Conservation (phyloP, 441 rosid species). For the Flueggea neowawraea region DNA sequence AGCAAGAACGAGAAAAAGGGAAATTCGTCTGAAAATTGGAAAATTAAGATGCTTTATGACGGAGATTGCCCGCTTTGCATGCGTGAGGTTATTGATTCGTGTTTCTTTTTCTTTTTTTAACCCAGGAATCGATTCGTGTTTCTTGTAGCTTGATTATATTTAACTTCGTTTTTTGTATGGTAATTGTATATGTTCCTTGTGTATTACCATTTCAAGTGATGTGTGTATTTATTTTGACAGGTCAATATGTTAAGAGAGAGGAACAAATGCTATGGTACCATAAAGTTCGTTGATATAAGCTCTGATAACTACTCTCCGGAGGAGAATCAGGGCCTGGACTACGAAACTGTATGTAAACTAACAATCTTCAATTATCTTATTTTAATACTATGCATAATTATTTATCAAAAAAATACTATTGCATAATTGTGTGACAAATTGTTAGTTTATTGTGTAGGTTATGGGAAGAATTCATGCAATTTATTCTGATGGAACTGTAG, state of each 20-base stretch:
- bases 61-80: constrained; percentile 97
- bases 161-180: no score
- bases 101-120: background rate
- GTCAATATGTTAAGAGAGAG: constrained; percentile 83
- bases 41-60: constrained; percentile 91
- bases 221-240: constrained; percentile 21
- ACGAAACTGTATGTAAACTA: constrained; percentile 47
- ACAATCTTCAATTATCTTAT: background rate
- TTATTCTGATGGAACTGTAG: constrained; percentile 76
- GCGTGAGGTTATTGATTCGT: constrained; percentile 58
- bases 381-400: background rate
- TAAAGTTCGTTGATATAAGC: constrained; percentile 82
- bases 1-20: constrained; percentile 35
- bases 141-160: no score
- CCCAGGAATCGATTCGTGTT: no score
- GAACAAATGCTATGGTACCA: constrained; percentile 59
- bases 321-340: constrained; percentile 83
- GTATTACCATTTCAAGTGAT: background rate
- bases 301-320: constrained; percentile 56
- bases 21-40: constrained; percentile 53
- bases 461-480: constrained; percentile 96
- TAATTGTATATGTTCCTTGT: no score
- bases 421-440: background rate
- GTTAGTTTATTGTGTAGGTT: constrained; percentile 38
- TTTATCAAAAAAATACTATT: no score